Base-by-base conservation (phyloP, 768 basidiomycete genomes). In the Mycena vitilis region DNA sequence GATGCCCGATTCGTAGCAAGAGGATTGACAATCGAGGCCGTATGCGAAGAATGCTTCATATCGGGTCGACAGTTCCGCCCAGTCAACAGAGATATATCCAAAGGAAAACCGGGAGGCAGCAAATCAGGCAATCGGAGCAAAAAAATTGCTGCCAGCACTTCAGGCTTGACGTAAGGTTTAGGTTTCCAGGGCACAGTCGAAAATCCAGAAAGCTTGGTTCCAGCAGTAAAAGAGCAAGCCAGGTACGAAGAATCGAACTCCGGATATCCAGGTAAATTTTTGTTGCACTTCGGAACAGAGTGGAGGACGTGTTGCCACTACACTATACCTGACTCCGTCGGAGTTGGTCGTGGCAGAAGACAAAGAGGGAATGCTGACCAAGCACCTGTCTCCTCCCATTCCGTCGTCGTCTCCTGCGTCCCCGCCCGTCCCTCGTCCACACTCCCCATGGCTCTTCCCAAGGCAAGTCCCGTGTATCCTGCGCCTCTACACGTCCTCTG, bases 381-480 rank as follows among this genome's bases (percentile, higher is more conserved):
- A 66, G 42, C 65, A 40, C 3, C 23, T 11, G 11, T n/a, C 18
- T 23, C 38, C n/a, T 18, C 49, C 37, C 38, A 37, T 61, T 61
- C 44, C 30, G 60, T 56, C 56, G 63, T 65, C 62, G 40, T 48
- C 52, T 56, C 30, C 51, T 48, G n/a, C 59, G 44, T 52, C 54
- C 48, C 60, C 44, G 34, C 52, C 16, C 25, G 42, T 34, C 51
- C 34, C 60, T 42, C 16, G 45, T 45, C 65, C 53, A 22, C n/a
- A 48, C 30, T 10, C 60, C 54, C 55, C 64, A 85, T 88, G 86
- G 71, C 87, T 66, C 81, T 89, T 57, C 87, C 87, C 44, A 89
- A 89, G 84, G 87, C 85, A 72, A 70, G 75, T 59, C 20, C n/a
- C 6, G 16, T 10, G 9, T 16, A 5, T 56, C 16, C 22, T 36